Evolutionary conservation across 2,329 filamentous ascomycete genomes (phyloP).

Genomic region (Pyrenochaeta sp.): DNA sequence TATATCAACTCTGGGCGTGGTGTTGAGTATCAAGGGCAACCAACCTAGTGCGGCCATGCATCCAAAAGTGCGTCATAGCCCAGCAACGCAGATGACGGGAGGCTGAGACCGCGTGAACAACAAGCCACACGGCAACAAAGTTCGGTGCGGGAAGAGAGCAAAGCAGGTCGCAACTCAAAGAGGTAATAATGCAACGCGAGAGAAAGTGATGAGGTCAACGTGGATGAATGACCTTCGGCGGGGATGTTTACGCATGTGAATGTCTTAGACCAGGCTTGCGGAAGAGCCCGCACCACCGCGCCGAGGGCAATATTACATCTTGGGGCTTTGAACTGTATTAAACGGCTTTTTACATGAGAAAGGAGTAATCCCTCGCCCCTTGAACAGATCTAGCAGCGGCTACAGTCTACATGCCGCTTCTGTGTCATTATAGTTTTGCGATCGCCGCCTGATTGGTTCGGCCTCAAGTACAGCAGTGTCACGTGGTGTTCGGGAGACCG

Average conservation of each 20-base stretch:
- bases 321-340: too few relatives aligned
- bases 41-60: conserved; percentile 55
- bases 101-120: conserved; percentile 31
- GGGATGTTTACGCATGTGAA: conserved; percentile 38
- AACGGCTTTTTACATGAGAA: too few relatives aligned
- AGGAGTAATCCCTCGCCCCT: too few relatives aligned
- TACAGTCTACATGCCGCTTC: background rate
- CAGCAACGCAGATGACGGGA: conserved; percentile 28
- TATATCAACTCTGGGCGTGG: conserved; percentile 8
- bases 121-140: too few relatives aligned
- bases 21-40: conserved; percentile 26
- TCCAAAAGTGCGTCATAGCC: conserved; percentile 47
- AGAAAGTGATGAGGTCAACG: conserved; percentile 22
- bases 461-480: too few relatives aligned
- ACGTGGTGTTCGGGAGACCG: too few relatives aligned
- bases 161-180: background rate
- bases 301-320: too few relatives aligned
- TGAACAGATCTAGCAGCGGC: conserved; percentile 3
- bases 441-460: conserved; percentile 42
- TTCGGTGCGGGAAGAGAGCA: too few relatives aligned
- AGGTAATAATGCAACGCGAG: conserved; percentile 11
- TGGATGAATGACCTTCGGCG: conserved; percentile 19
- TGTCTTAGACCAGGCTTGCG: conserved; percentile 25
- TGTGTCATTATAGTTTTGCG: conserved; percentile 28
- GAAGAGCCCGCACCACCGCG: too few relatives aligned